Evolutionary conservation across 176 grass and related monocot genomes (phyloP), one percentile per base, ranked within the genome.

Genomic region (Carex cristatella): DNA sequence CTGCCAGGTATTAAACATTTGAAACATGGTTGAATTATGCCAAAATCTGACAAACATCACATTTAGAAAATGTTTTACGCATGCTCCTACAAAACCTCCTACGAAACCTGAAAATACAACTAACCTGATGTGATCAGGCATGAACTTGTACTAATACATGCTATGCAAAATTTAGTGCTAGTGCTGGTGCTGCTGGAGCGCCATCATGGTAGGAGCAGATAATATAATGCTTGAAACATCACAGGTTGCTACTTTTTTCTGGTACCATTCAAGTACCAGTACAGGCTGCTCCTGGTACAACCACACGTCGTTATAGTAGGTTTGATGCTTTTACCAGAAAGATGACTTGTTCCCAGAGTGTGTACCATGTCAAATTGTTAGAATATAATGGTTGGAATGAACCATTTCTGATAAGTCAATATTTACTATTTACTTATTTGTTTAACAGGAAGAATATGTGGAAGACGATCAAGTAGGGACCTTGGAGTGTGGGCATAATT

Each of bases 1-100:
- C 79, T 96, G 94, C 46, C 94, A 90, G 94, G 94, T 96, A 96
- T 59, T 54, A 56, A 56, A 72, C 66, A 15, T 86, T 72, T 23
- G n/a, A 63, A 28, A 63, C 61, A 28, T 72, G 15, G 18, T 72
- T 72, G 18, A 8, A 72, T 72, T 42, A 72, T 72, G 16, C 40
- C 40, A 72, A 6, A 72, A 48, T 11, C 15, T 19, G 8, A 72
- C 37, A 48, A n/a, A 14, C 16, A 48, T 40, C 40, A 48, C 46
- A 27, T 72, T 46, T n/a, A 19, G 69, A 72, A 42, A 48, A 72
- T 23, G 5, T 27, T 72, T 42, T 18, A 72, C 10, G 18, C 18
- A 48, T 72, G 46, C 18, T 15, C 40, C 40, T 23, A 5, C 69
- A 69, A 71, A 49, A 48, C 40, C 40, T 15, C 40, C 40, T 23